Conservation (phyloP, 768 basidiomycete species). For the Pisolithus orientalis region DNA sequence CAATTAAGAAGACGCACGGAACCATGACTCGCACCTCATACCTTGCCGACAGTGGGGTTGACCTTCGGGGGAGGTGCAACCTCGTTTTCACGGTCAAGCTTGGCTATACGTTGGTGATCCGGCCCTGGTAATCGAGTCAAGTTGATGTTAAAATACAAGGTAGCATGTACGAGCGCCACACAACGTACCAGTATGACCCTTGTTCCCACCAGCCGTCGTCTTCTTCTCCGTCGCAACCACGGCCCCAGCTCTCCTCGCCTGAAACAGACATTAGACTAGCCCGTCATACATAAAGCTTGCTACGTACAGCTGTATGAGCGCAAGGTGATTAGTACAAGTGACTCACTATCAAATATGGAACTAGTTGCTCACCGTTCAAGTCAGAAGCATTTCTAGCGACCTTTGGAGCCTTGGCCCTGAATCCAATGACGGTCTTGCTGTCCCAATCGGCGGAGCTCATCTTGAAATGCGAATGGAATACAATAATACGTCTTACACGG, state of each 20-base stretch:
- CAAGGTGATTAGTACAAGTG: slow-evolving; percentile 9
- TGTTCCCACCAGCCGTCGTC: slow-evolving; percentile 60
- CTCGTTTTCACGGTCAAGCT: slow-evolving; percentile 92
- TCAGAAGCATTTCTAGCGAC: slow-evolving; percentile 57
- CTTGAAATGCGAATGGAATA: slow-evolving; percentile 12
- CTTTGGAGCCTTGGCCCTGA: slow-evolving; percentile 55
- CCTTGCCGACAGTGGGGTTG: slow-evolving; percentile 64
- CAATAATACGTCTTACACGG: background rate
- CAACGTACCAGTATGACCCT: slow-evolving; percentile 61
- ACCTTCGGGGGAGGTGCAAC: slow-evolving; percentile 89
- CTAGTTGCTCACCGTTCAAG: slow-evolving; percentile 40
- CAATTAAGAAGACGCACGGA: background rate
- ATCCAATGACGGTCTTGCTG: slow-evolving; percentile 64
- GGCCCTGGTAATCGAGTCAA: slow-evolving; percentile 47
- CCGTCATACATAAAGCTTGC: background rate
- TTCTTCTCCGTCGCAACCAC: slow-evolving; percentile 85
- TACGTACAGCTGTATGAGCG: slow-evolving; percentile 45
- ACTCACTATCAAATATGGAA: background rate
- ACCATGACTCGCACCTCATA: slow-evolving; percentile 25
- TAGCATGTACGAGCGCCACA: background rate
- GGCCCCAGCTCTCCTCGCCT: slow-evolving; percentile 74
- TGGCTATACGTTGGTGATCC: slow-evolving; percentile 90
- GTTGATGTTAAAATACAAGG: background rate
- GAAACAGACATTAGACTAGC: slow-evolving; percentile 5
- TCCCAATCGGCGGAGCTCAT: slow-evolving; percentile 65